Evolutionary conservation across 768 basidiomycete species (phyloP).

Genomic region (Podaxis pistillaris): DNA sequence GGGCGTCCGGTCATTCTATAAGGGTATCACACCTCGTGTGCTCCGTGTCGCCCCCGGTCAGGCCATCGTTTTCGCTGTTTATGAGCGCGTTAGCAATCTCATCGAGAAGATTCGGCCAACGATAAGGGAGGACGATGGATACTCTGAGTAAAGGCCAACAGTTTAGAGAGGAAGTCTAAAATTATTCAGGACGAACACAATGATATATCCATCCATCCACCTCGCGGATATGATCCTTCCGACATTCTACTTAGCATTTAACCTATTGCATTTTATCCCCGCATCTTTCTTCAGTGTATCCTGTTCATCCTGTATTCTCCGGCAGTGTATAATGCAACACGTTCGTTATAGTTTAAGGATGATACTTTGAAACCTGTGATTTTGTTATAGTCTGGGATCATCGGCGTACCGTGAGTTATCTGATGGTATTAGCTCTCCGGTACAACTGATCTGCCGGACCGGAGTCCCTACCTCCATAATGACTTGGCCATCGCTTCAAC

Average conservation of each 20-base stretch:
- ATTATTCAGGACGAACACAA: neutral
- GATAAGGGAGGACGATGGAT: constrained; percentile 55
- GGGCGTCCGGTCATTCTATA: constrained; percentile 90
- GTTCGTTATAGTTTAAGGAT: neutral
- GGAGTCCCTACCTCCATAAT: neutral
- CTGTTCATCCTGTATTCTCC: neutral
- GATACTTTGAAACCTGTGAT: neutral
- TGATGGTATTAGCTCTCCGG: neutral
- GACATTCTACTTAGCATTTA: neutral
- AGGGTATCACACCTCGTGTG: constrained; percentile 96
- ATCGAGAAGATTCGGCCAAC: constrained; percentile 70
- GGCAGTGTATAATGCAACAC: neutral
- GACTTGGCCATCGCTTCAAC: neutral
- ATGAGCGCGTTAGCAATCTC: constrained; percentile 77
- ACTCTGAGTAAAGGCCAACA: constrained; percentile 47
- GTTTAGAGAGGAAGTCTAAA: neutral
- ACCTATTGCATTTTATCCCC: neutral
- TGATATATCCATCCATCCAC: neutral
- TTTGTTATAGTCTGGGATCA: neutral
- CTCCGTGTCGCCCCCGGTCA: constrained; percentile 95
- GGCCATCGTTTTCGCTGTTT: constrained; percentile 97
- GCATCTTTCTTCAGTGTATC: neutral
- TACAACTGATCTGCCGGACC: neutral
- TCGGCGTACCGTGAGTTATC: neutral
- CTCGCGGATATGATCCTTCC: neutral